Percentiles rank a stretch among this genome's conserved stretches.
Evolutionary conservation across 169 alveolate genomes (phyloP).

Genomic region (Plasmodium falciparum): DNA sequence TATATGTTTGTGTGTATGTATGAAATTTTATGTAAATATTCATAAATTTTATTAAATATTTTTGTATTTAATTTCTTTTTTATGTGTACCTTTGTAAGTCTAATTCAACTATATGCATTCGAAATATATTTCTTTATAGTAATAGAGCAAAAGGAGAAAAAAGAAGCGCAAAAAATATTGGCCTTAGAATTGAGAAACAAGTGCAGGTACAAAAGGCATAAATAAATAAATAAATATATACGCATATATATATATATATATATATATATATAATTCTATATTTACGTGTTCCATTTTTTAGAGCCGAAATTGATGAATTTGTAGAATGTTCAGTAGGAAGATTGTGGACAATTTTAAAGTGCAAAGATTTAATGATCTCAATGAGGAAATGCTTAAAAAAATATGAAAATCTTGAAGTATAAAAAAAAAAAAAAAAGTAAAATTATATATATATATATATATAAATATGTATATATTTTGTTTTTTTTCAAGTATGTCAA

Average conservation of each 20-base stretch:
- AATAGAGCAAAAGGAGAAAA: conserved; percentile 73
- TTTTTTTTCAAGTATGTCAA: conserved; percentile 61
- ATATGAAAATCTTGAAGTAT: conserved; percentile 74
- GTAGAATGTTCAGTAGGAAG: conserved; percentile 74
- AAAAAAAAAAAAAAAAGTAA: conserved; percentile 1
- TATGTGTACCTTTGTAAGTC: no score
- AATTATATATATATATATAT: not conserved
- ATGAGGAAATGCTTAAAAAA: conserved; percentile 66
- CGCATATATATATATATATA: conserved; percentile 1
- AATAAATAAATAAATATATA: not conserved
- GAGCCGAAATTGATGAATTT: conserved; percentile 75
- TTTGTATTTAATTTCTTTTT: no score
- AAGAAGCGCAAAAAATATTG: conserved; percentile 72
- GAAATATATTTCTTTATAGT: conserved; percentile 15
- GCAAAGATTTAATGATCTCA: conserved; percentile 70
- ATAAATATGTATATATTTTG: not conserved
- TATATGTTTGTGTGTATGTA: not conserved
- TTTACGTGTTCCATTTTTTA: not conserved
- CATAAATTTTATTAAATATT: not conserved
- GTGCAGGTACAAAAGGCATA: conserved; percentile 51
- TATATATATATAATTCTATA: not conserved
- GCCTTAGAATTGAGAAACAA: conserved; percentile 70
- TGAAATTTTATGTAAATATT: not conserved
- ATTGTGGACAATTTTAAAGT: conserved; percentile 69
- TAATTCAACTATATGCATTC: not conserved